Percentiles rank a stretch among this genome's conserved stretches.
These are phyloP conservation scores for Scopulariopsis brevicaulis DNA, from an alignment of 2,329 filamentous ascomycete species.

Conservation along the genomic window DNA sequence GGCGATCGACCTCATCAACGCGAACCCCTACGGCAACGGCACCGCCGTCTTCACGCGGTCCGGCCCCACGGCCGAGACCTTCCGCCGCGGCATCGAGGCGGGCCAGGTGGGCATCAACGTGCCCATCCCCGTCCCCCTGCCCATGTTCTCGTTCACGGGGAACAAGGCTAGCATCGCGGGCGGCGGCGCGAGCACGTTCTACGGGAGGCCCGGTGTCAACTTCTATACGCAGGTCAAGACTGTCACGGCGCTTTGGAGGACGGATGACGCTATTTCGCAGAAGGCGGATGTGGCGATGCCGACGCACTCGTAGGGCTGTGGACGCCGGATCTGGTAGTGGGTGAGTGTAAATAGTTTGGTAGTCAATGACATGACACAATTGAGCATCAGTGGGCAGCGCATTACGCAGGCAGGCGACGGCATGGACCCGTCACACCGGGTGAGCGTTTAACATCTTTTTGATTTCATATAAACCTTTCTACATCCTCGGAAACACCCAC, in stretches of 20 bases:
- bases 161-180: conserved; percentile 89
- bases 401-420: neutral
- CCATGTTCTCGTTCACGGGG: conserved; percentile 63
- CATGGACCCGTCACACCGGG: neutral
- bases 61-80: conserved; percentile 64
- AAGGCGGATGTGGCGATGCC: conserved; percentile 90
- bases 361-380: neutral
- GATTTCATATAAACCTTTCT: neutral
- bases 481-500: neutral
- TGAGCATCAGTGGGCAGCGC: too few relatives aligned
- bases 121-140: conserved; percentile 60
- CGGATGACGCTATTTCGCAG: conserved; percentile 50
- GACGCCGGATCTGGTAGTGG: neutral
- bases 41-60: conserved; percentile 75
- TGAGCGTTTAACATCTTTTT: too few relatives aligned
- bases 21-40: conserved; percentile 79
- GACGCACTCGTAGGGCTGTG: conserved; percentile 13
- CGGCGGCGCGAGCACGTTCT: conserved; percentile 87
- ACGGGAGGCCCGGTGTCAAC: conserved; percentile 81
- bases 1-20: conserved; percentile 71
- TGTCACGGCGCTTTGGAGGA: conserved; percentile 75
- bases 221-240: conserved; percentile 99
- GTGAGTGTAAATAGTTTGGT: neutral
- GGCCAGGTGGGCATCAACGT: conserved; percentile 83
- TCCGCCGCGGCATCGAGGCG: conserved; percentile 72